Percentiles rank a stretch among this genome's conserved stretches.
Evolutionary conservation across 129 eudicot species (phyloP).

Genomic region (Centrapalus pauciflorus): DNA sequence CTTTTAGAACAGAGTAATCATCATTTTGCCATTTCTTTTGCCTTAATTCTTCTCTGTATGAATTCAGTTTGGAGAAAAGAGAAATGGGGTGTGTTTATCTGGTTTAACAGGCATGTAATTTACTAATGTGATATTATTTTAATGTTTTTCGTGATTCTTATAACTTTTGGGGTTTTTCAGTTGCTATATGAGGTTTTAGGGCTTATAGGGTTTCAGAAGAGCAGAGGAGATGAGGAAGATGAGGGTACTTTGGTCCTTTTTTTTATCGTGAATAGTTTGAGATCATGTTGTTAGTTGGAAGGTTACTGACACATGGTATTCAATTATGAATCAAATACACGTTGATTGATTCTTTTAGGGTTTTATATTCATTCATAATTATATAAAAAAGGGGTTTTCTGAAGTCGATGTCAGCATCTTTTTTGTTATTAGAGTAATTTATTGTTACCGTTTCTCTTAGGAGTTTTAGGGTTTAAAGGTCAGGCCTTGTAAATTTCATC

Average conservation of each 20-base stretch:
- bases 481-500: background rate
- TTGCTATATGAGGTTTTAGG: conserved; percentile 3
- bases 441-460: conserved; percentile 9
- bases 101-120: background rate
- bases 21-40: background rate
- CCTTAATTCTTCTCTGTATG: background rate
- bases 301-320: conserved; percentile 40
- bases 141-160: background rate
- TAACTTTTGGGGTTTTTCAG: background rate
- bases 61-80: background rate
- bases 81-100: background rate
- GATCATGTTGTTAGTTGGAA: conserved; percentile 23
- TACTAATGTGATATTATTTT: background rate
- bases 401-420: conserved; percentile 30
- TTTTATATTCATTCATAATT: conserved; percentile 35
- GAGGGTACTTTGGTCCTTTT: conserved; percentile 59
- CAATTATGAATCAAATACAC: conserved; percentile 42
- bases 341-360: conserved; percentile 41
- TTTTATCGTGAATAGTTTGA: conserved; percentile 15
- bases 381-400: conserved; percentile 20
- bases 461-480: conserved; percentile 16
- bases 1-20: conserved; percentile 4
- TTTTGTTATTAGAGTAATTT: conserved; percentile 7
- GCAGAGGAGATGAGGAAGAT: conserved; percentile 23
- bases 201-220: conserved; percentile 25